Evolutionary conservation across 176 grass and related monocot species (phyloP).

Genomic region (Puya raimondii): DNA sequence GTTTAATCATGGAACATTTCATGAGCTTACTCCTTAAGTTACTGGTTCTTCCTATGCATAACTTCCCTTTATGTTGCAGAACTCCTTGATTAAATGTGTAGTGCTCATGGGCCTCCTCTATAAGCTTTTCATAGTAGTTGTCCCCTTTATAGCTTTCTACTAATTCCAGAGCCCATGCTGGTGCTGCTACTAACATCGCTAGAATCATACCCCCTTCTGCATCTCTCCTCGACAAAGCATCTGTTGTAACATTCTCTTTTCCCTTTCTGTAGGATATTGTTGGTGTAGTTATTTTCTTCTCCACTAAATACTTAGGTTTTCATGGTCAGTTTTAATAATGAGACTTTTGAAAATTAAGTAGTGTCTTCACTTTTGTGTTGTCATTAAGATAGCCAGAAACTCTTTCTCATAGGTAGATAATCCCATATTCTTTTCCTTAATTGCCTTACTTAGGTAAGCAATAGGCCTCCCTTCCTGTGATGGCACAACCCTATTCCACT

Average conservation of each 20-base stretch:
- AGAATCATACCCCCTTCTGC: no score
- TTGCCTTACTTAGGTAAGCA: neutral
- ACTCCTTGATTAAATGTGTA: neutral
- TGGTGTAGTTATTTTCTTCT: neutral
- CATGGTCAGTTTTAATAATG: neutral
- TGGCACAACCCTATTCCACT: neutral
- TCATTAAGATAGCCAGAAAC: neutral
- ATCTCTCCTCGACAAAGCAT: no score
- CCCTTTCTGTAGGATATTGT: no score
- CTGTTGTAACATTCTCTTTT: no score
- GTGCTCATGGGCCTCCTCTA: neutral
- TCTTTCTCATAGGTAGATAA: neutral
- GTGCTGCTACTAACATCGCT: no score
- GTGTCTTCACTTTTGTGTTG: neutral
- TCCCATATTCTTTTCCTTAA: neutral
- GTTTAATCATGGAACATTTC: neutral
- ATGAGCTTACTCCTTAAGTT: neutral
- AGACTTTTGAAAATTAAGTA: neutral
- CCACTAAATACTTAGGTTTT: neutral
- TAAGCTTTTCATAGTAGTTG: no score
- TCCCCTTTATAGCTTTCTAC: no score
- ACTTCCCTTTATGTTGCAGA: neutral
- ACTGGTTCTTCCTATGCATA: neutral
- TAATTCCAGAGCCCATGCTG: no score
- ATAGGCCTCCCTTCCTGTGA: neutral